These are phyloP conservation scores for Gossypium anomalum DNA, from an alignment of 345 rosid species.

Conservation along the genomic window DNA sequence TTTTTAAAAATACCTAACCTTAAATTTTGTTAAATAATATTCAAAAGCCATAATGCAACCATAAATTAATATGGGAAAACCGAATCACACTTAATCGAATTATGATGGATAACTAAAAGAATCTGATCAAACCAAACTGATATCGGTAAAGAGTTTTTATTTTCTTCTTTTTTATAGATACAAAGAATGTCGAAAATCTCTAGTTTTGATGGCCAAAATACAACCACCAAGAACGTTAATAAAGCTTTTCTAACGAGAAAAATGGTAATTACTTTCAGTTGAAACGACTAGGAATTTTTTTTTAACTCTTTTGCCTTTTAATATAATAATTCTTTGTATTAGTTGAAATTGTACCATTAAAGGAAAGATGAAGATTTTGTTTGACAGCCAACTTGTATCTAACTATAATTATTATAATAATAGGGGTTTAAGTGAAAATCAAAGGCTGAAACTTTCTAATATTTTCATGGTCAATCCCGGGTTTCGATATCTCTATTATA, in stretches of 20 bases:
- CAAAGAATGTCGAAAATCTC: background rate
- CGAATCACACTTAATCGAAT: too few species aligned
- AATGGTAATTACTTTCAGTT: background rate
- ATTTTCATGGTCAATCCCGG: too few species aligned
- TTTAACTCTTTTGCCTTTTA: background rate
- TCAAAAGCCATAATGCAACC: too few species aligned
- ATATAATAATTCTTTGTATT: background rate
- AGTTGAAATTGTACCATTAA: background rate
- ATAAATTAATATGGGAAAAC: too few species aligned
- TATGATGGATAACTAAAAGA: too few species aligned
- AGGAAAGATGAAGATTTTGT: background rate
- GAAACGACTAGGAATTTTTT: background rate
- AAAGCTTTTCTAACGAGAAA: background rate
- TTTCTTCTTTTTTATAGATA: too few species aligned
- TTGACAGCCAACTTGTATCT: background rate
- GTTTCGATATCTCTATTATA: too few species aligned
- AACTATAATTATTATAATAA: background rate
- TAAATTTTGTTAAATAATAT: too few species aligned
- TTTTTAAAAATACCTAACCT: too few species aligned
- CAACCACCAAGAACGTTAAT: conserved; percentile 6
- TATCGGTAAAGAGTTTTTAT: too few species aligned
- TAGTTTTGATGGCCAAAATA: conserved; percentile 9
- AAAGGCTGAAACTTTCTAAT: too few species aligned
- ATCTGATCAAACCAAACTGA: too few species aligned
- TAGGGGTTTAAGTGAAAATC: background rate